phyloP scores from a whole-genome alignment of 2,329 filamentous ascomycete genomes.

The Colletotrichum eremochloae region DNA sequence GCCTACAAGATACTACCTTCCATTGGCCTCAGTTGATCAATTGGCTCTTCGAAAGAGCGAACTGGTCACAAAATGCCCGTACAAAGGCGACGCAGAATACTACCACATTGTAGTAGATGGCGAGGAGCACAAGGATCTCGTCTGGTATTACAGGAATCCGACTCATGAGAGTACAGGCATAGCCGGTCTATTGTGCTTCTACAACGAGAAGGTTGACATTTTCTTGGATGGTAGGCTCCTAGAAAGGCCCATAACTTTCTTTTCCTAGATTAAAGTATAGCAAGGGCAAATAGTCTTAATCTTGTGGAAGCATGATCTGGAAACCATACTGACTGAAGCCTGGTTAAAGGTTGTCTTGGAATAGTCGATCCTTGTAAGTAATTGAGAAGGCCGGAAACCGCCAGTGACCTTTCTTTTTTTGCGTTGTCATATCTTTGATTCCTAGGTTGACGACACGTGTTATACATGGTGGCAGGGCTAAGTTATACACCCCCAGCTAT shows the following conservation, averaged over 20 bases:
- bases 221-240: constrained; percentile 63
- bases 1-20: constrained; percentile 71
- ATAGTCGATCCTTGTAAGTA: background rate
- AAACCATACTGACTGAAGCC: background rate
- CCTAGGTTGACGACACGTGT: background rate
- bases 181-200: constrained; percentile 72
- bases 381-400: background rate
- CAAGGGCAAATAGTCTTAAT: no score
- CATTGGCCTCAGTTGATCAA: constrained; percentile 63
- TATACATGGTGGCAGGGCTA: no score
- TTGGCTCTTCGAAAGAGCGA: constrained; percentile 61
- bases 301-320: background rate
- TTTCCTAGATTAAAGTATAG: constrained; percentile 24
- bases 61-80: constrained; percentile 72
- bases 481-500: no score
- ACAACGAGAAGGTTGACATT: constrained; percentile 78
- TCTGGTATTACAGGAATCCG: constrained; percentile 74
- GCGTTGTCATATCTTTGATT: background rate
- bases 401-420: no score
- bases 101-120: constrained; percentile 66
- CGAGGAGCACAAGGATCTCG: constrained; percentile 61
- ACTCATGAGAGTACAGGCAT: constrained; percentile 68
- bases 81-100: constrained; percentile 76
- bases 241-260: constrained; percentile 49
- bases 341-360: no score